Base-by-base conservation (phyloP, 371 early-diverging fungal genomes). In the Mortierella sp. region DNA sequence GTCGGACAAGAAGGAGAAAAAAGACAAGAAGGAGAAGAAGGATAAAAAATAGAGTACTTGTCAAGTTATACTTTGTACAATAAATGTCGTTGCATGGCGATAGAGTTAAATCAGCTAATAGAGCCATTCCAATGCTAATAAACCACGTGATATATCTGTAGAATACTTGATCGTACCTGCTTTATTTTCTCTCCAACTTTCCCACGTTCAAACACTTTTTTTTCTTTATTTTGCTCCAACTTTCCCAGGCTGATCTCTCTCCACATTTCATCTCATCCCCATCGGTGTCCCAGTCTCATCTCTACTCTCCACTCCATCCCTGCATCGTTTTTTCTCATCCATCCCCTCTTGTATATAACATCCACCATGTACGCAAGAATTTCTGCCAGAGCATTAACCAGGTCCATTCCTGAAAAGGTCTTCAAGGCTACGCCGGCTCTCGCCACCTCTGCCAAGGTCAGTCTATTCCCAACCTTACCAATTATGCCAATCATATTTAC, bases 291-390 rank as follows among this genome's bases (percentile, higher is more conserved):
- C 43, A 42, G 55, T 54, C 22, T 31, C 53, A 35, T 26, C 51
- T 51, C 47, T 45, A 54, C 15, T 28, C 58, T 43, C 42, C 32
- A 35, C n/a, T 28, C 42, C 61, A 12, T 31, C 40, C 37, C 43
- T 34, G 31, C 40, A 17, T 26, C 28, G 23, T 26, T 43, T 9
- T 28, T 19, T 28, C 4, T 22, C 34, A 57, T 12, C 47, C 34
- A n/a, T n/a, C n/a, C n/a, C n/a, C n/a, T 23, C 12, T 32, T 54
- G 23, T 54, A 68, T 31, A 60, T 42, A 23, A 53, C 49, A 62
- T 37, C 1, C 32, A 63, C 22, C 40, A 77, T 77, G 77, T 77
- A 64, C 69, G 57, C 77, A 56, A 77, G 77, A 72, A 67, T 77
- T 68, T 45, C 77, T 37, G 56, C 54, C 26, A 71, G 72, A 31